Conservation (phyloP, 2,329 filamentous ascomycete species). For the Cordyceps javanica region DNA sequence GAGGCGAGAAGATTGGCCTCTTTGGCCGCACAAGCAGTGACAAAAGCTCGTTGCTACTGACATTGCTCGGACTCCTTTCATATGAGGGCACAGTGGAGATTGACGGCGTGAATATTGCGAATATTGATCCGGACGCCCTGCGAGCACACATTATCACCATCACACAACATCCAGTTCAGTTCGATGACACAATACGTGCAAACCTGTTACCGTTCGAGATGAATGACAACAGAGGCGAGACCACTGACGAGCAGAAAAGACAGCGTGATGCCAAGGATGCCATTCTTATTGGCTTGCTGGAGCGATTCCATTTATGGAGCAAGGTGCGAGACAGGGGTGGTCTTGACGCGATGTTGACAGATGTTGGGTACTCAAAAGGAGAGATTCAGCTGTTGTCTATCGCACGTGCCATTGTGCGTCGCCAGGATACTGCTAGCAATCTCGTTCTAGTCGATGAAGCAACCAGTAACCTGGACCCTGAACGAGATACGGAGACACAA, state of each 20-base stretch:
- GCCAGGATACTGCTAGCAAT: neutral
- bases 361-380: neutral
- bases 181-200: slow-evolving; percentile 36
- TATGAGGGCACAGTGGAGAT: slow-evolving; percentile 28
- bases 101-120: slow-evolving; percentile 34
- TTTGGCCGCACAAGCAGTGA: neutral
- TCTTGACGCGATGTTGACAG: neutral
- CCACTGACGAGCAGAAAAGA: neutral
- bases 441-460: neutral
- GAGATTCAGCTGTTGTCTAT: neutral
- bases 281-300: neutral
- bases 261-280: neutral
- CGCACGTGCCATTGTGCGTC: neutral
- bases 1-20: neutral
- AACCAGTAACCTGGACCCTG: neutral
- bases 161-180: slow-evolving; percentile 39
- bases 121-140: slow-evolving; percentile 31
- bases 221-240: neutral
- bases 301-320: neutral
- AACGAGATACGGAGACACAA: neutral
- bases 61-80: neutral
- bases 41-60: neutral
- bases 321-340: neutral
- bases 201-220: slow-evolving; percentile 27
- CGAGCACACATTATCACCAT: slow-evolving; percentile 35